Base-by-base conservation (phyloP, 2,329 filamentous ascomycete genomes). In the Botrytis deweyae region DNA sequence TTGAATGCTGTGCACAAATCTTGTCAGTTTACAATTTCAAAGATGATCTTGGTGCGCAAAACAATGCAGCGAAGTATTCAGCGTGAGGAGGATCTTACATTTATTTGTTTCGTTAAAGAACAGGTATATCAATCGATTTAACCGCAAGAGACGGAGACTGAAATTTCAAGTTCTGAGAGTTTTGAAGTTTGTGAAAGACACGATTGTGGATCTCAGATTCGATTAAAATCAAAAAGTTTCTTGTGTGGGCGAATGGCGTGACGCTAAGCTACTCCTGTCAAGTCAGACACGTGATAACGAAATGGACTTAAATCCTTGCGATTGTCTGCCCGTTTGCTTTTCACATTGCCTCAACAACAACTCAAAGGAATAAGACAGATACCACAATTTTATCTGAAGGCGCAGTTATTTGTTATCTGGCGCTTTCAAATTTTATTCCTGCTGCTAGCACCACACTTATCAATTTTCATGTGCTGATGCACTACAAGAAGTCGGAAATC, bases 111-210 rank as follows among this genome's bases (percentile, higher is more conserved):
- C 73, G 76, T 78, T 78, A 42, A 76, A 74, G 81, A 94, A 95
- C 92, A 92, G 88, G 93, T 95, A 92, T 92, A 88, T 94, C 95
- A 98, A 98, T 98, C 95, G 91, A 92, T 97, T 98, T 97, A 97
- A 98, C 95, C 95, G 94, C 93, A 85, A 85, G 85, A 91, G 89
- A 92, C 95, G 95, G 95, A 97, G 95, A 98, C 95, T 98, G 95
- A 97, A 89, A 92, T 94, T 94, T 96, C 93, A 89, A 93, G 94
- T 97, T 81, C 80, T 76, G 68, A 70, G 70, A 71, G 67, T 72
- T 73, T 73, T 55, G 44, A 44, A 22, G 59, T 67, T 73, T 73
- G 66, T 44, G 29, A 64, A 70, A 63, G 67, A 38, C 58, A 46
- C 38, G 65, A 65, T 72, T 72, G 71, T 72, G 71, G 71, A 72